A percentile compares a stretch with the other conserved stretches of the same genome.
Evolutionary conservation across 768 basidiomycete species (phyloP).

Genomic region (Boletus huronensis): DNA sequence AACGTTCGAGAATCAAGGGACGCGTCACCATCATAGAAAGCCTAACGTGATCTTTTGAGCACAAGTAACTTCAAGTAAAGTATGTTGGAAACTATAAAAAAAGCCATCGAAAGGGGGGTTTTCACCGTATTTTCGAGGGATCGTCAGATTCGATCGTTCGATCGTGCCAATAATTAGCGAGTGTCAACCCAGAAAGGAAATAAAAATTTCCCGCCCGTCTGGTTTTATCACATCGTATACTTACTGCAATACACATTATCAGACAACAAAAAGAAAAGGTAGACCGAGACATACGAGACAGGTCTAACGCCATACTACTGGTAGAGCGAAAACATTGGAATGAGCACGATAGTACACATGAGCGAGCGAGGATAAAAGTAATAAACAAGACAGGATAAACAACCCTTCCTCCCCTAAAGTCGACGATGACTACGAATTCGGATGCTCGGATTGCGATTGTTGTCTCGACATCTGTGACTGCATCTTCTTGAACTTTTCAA

Average conservation of each 20-base stretch:
- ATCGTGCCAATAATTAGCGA: background rate
- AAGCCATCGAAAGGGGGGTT: background rate
- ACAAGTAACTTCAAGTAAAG: no score
- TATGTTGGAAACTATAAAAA: no score
- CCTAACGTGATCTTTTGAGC: background rate
- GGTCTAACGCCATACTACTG: background rate
- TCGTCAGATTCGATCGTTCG: background rate
- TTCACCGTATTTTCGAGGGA: background rate
- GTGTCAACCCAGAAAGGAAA: background rate
- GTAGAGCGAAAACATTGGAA: background rate
- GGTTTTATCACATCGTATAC: background rate
- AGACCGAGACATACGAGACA: background rate
- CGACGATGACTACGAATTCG: constrained; percentile 11
- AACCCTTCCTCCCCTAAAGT: background rate
- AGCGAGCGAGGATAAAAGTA: constrained; percentile 12
- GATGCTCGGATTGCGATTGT: constrained; percentile 4
- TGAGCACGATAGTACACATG: constrained; percentile 17
- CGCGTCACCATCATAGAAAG: background rate
- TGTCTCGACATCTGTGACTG: constrained; percentile 12
- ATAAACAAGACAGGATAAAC: constrained; percentile 15
- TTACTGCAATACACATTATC: background rate
- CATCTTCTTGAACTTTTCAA: constrained; percentile 39
- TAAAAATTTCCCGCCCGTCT: background rate
- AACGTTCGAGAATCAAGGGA: background rate
- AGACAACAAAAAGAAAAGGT: no score